Evolutionary conservation across 345 rosid species (phyloP).

Genomic region (Salix caprea): DNA sequence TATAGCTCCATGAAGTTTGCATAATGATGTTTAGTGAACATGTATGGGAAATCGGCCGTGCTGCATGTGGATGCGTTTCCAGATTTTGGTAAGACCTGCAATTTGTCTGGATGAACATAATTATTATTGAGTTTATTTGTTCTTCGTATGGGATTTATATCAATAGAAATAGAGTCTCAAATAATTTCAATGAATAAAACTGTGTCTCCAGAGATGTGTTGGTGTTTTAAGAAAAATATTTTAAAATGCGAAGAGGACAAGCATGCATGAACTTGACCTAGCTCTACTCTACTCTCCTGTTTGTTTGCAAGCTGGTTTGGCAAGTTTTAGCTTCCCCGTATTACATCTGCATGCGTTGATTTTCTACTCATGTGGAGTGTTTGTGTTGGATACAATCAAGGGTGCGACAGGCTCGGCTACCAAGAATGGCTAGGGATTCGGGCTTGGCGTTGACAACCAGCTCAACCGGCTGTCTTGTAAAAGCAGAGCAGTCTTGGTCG

Average conservation of each 20-base stretch:
- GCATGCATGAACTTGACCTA: neutral
- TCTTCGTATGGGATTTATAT: no score
- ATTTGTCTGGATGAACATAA: no score
- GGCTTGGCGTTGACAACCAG: conserved; percentile 27
- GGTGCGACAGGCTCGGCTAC: conserved; percentile 30
- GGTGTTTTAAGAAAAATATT: no score
- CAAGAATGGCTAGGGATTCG: conserved; percentile 30
- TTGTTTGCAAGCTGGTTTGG: neutral
- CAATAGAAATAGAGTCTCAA: no score
- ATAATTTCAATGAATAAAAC: no score
- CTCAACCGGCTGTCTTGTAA: conserved; percentile 23
- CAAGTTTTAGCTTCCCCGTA: neutral
- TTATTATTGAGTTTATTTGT: no score
- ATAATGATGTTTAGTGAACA: no score
- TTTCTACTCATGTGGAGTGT: neutral
- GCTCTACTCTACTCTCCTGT: neutral
- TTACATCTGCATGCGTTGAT: neutral
- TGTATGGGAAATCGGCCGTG: no score
- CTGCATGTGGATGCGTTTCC: neutral
- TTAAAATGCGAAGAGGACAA: neutral
- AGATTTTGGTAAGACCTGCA: neutral
- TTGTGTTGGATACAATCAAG: conserved; percentile 20
- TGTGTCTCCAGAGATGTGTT: no score
- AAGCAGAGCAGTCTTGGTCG: conserved; percentile 30
- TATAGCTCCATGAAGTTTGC: neutral